Conservation (phyloP, 2,329 filamentous ascomycete species). For the Beauveria brongniartii region DNA sequence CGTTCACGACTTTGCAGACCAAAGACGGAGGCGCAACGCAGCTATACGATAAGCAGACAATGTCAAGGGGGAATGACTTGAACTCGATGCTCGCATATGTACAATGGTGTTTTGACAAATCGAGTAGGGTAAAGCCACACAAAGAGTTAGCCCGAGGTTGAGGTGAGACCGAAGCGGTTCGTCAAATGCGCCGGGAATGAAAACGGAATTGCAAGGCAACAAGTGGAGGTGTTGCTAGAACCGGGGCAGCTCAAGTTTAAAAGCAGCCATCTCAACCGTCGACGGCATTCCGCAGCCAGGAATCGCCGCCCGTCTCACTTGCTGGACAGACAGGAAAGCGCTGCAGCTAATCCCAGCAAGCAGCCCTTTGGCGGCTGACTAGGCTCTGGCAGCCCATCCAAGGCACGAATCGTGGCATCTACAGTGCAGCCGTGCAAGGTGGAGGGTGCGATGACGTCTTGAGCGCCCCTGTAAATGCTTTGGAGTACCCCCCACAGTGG, state of each 20-base stretch:
- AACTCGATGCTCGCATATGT: not conserved
- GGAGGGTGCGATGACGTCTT: slow-evolving; percentile 8
- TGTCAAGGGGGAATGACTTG: not conserved
- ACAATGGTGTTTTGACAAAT: not conserved
- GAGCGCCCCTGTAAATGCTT: slow-evolving; percentile 3
- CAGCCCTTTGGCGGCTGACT: not conserved
- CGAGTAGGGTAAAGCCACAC: not conserved
- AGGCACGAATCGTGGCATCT: not conserved
- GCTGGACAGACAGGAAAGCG: not conserved
- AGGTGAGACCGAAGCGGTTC: not conserved
- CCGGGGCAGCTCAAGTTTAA: slow-evolving; percentile 3
- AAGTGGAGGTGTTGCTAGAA: not conserved
- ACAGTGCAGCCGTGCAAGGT: not conserved
- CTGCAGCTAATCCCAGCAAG: slow-evolving; percentile 2
- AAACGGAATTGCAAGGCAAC: slow-evolving; percentile 9
- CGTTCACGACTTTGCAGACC: not conserved
- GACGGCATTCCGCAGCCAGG: not conserved
- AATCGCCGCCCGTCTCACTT: slow-evolving; percentile 2
- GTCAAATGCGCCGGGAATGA: not conserved
- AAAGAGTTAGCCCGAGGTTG: not conserved
- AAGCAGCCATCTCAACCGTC: not conserved
- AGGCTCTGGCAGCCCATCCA: not conserved
- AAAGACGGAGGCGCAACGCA: not conserved
- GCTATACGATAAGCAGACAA: not conserved
- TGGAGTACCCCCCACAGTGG: slow-evolving; percentile 7